Conservation (phyloP, 2,329 filamentous ascomycete species). For the Camillea tinctor region DNA sequence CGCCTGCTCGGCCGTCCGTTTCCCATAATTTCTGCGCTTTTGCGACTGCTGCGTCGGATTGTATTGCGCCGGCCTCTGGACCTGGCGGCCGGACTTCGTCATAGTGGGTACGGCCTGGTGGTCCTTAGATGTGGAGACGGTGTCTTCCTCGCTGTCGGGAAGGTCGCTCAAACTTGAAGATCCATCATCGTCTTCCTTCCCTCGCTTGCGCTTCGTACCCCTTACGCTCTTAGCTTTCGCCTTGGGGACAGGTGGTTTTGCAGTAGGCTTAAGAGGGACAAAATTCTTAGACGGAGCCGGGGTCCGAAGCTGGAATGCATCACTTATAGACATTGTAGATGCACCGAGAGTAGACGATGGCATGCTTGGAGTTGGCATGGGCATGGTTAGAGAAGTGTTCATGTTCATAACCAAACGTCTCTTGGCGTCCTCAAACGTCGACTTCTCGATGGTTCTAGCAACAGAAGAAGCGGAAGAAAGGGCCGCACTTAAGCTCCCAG, state of each 20-base stretch:
- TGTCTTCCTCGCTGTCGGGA: conserved; percentile 27
- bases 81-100: conserved; percentile 73
- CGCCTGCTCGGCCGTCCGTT: conserved; percentile 58
- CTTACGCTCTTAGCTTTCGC: conserved; percentile 17
- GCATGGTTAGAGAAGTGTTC: conserved; percentile 39
- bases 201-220: conserved; percentile 36
- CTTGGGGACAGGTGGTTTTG: conserved; percentile 16
- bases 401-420: conserved; percentile 40
- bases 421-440: conserved; percentile 40
- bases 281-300: conserved; percentile 10
- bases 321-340: conserved; percentile 14
- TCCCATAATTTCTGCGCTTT: conserved; percentile 48
- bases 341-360: neutral
- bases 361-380: conserved; percentile 29
- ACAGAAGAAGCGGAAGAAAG: conserved; percentile 34
- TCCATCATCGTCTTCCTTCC: conserved; percentile 24
- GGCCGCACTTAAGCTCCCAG: conserved; percentile 34
- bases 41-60: conserved; percentile 50
- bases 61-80: conserved; percentile 64
- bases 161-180: conserved; percentile 29
- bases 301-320: conserved; percentile 26
- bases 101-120: conserved; percentile 58
- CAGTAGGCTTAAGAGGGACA: conserved; percentile 3
- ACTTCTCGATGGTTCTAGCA: conserved; percentile 31
- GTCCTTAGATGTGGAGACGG: conserved; percentile 14